These are phyloP conservation scores for Aaosphaeria pasadenensis DNA, from an alignment of 2,329 filamentous ascomycete species.

Conservation along the genomic window DNA sequence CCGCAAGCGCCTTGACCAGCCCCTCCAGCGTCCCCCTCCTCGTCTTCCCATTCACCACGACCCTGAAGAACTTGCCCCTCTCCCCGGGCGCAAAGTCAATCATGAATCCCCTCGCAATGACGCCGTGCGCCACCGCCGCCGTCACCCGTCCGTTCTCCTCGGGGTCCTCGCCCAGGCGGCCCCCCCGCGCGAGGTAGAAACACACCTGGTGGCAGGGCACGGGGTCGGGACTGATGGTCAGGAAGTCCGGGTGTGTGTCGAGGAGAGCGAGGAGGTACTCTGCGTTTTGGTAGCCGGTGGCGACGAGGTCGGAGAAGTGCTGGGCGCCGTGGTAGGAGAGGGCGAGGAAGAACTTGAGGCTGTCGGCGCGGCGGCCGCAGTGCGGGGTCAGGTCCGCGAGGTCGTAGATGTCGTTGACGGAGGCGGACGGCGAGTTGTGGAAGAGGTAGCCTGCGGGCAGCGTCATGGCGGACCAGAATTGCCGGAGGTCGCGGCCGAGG, in stretches of 20 bases:
- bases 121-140: conserved; percentile 50
- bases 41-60: conserved; percentile 65
- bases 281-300: conserved; percentile 71
- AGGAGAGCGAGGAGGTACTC: conserved; percentile 64
- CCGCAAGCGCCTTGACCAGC: conserved; percentile 59
- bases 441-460: conserved; percentile 75
- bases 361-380: conserved; percentile 83
- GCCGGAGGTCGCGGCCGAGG: conserved; percentile 68
- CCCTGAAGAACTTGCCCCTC: conserved; percentile 64
- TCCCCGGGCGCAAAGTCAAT: conserved; percentile 64
- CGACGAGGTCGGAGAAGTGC: conserved; percentile 64
- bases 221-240: conserved; percentile 70
- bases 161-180: conserved; percentile 45
- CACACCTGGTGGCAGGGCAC: conserved; percentile 85
- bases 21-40: conserved; percentile 59
- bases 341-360: conserved; percentile 79
- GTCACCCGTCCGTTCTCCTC: conserved; percentile 56
- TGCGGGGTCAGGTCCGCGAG: conserved; percentile 90
- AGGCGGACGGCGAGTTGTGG: conserved; percentile 19
- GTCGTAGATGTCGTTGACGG: conserved; percentile 66
- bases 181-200: conserved; percentile 75
- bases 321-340: conserved; percentile 85
- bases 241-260: conserved; percentile 56
- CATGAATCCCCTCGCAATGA: conserved; percentile 65
- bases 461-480: conserved; percentile 82